phyloP scores from a whole-genome alignment of 2,329 filamentous ascomycete genomes.

The Pyricularia pennisetigena region DNA sequence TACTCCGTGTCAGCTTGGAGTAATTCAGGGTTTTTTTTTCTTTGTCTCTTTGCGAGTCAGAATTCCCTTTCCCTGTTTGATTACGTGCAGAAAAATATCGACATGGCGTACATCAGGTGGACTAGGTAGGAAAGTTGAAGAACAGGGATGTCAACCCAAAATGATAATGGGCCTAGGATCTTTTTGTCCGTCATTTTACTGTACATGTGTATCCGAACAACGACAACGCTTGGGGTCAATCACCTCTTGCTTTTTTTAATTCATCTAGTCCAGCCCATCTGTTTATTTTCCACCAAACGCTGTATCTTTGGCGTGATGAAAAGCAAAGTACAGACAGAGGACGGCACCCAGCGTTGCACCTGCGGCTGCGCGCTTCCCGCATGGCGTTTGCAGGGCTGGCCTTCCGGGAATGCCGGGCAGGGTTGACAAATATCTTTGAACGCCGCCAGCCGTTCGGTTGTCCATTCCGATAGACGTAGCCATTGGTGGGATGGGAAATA shows the following conservation, averaged over 20 bases:
- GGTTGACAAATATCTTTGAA: background rate
- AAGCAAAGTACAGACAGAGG: too few species aligned
- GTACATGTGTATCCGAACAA: background rate
- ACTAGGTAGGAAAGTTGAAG: background rate
- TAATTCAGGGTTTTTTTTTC: background rate
- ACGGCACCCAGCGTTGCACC: background rate
- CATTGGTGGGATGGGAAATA: background rate
- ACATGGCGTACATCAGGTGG: background rate
- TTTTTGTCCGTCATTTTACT: background rate
- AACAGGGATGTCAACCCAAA: background rate
- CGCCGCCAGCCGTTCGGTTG: background rate
- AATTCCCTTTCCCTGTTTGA: background rate
- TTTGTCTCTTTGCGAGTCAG: background rate
- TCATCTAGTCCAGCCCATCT: background rate
- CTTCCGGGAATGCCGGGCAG: background rate
- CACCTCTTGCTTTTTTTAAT: background rate
- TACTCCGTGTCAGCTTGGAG: background rate
- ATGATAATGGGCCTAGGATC: background rate
- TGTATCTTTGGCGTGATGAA: background rate
- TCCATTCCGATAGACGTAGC: background rate
- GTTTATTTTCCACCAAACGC: background rate
- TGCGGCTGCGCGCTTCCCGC: background rate
- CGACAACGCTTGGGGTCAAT: background rate
- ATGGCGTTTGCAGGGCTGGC: background rate
- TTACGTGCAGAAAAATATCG: background rate